Evolutionary conservation across 441 rosid species (phyloP).

Genomic region (Geranium incanum): DNA sequence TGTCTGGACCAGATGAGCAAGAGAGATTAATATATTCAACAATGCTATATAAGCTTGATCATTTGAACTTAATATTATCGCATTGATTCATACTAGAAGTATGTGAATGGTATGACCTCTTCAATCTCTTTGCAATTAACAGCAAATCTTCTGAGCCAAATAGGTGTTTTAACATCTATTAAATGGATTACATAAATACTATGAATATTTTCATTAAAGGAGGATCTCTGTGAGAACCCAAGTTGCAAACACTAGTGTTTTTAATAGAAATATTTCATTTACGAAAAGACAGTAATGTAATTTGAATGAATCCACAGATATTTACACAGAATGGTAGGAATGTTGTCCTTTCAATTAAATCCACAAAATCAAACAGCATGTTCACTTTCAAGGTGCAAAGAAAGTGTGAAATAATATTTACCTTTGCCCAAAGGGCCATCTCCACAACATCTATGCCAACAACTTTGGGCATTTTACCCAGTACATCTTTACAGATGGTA

Average conservation of each 20-base stretch:
- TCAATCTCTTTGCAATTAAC: no score
- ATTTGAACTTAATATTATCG: no score
- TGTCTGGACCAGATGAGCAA: no score
- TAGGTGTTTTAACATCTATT: not conserved
- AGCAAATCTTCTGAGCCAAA: not conserved
- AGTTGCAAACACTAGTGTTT: not conserved
- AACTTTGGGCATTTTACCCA: conserved; percentile 87
- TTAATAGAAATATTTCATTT: not conserved
- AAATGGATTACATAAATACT: not conserved
- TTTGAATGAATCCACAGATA: not conserved
- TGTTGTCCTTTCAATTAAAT: not conserved
- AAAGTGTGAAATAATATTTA: conserved; percentile 21
- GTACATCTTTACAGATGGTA: conserved; percentile 78
- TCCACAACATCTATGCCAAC: conserved; percentile 97
- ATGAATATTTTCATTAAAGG: not conserved
- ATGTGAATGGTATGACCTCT: no score
- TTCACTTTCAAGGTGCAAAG: not conserved
- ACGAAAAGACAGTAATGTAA: not conserved
- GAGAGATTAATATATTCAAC: no score
- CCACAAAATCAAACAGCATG: not conserved
- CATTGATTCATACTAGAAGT: no score
- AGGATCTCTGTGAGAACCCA: not conserved
- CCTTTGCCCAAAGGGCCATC: conserved; percentile 99
- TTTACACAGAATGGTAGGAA: not conserved
- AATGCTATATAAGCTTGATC: no score